Percentiles rank a stretch among this genome's conserved stretches.
Conservation (phyloP, 1,284 basidiomycete species). For the Psilocybe mexicana region DNA sequence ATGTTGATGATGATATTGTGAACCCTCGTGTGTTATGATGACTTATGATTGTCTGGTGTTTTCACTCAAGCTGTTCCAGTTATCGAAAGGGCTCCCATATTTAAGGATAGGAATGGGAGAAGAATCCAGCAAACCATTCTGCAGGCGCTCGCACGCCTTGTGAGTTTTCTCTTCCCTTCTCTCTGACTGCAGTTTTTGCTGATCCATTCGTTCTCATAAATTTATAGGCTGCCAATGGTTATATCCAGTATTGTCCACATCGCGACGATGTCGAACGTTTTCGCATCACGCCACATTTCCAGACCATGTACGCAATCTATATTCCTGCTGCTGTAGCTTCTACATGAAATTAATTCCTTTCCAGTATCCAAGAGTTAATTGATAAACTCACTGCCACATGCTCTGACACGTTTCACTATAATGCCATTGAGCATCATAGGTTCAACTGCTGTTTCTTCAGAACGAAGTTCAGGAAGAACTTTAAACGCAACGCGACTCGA, state of each 20-base stretch:
- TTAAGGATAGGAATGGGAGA: background rate
- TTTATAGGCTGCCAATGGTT: slow-evolving; percentile 1
- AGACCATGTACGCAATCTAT: background rate
- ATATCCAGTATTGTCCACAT: background rate
- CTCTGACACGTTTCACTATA: background rate
- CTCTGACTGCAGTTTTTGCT: no score
- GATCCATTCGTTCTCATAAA: background rate
- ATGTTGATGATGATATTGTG: background rate
- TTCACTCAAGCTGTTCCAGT: background rate
- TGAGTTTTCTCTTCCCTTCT: background rate
- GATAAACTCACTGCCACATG: background rate
- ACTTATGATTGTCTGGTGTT: background rate
- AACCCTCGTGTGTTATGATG: background rate
- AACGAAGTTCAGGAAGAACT: background rate
- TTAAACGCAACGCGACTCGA: background rate
- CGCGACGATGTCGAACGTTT: slow-evolving; percentile 1
- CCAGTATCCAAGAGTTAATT: background rate
- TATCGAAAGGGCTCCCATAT: background rate
- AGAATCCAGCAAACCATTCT: background rate
- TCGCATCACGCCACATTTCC: background rate
- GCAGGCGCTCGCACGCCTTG: background rate
- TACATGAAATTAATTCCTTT: no score
- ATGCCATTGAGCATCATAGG: background rate
- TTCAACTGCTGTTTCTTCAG: slow-evolving; percentile 5
- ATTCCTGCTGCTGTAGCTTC: background rate